A percentile compares a stretch with the other conserved stretches of the same genome.
These are phyloP conservation scores for Tolypocladium tundrense DNA, from an alignment of 2,329 filamentous ascomycete species.

Conservation along the genomic window DNA sequence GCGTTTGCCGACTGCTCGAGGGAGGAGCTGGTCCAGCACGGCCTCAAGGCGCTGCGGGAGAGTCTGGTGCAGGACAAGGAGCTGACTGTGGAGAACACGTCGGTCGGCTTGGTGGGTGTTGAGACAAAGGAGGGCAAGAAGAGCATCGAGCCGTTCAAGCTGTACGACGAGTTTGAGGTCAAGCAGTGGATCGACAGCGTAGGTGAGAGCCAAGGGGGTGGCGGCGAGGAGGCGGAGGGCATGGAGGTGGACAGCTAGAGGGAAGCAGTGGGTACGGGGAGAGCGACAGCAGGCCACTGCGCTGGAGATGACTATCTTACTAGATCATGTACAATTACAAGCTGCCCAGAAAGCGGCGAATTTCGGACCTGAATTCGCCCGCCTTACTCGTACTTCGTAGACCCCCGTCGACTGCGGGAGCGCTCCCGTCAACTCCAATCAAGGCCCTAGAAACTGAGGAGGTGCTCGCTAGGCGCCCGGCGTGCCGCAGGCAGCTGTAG, in stretches of 20 bases:
- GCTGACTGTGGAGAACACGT: constrained; percentile 94
- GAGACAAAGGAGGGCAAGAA: constrained; percentile 37
- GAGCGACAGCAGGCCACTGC: background rate
- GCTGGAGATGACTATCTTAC: constrained; percentile 1
- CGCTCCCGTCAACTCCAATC: background rate
- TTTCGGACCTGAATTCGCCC: background rate
- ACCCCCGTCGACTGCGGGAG: background rate
- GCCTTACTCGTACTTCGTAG: background rate
- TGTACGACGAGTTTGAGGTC: constrained; percentile 83
- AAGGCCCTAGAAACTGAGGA: background rate
- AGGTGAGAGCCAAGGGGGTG: constrained; percentile 37
- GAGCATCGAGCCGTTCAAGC: constrained; percentile 69
- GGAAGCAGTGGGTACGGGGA: background rate
- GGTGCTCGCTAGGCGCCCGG: background rate
- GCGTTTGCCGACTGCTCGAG: constrained; percentile 64
- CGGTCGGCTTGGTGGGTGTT: constrained; percentile 72
- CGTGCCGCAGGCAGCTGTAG: background rate
- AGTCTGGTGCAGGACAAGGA: constrained; percentile 95
- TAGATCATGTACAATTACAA: constrained; percentile 27
- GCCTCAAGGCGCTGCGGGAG: constrained; percentile 85
- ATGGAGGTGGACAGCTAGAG: constrained; percentile 27
- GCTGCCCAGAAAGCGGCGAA: constrained; percentile 9
- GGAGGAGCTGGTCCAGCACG: constrained; percentile 86
- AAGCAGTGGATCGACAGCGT: constrained; percentile 75
- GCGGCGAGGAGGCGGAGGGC: constrained; percentile 23